Evolutionary conservation across 768 basidiomycete genomes (phyloP).

Genomic region (Mycena amicta): DNA sequence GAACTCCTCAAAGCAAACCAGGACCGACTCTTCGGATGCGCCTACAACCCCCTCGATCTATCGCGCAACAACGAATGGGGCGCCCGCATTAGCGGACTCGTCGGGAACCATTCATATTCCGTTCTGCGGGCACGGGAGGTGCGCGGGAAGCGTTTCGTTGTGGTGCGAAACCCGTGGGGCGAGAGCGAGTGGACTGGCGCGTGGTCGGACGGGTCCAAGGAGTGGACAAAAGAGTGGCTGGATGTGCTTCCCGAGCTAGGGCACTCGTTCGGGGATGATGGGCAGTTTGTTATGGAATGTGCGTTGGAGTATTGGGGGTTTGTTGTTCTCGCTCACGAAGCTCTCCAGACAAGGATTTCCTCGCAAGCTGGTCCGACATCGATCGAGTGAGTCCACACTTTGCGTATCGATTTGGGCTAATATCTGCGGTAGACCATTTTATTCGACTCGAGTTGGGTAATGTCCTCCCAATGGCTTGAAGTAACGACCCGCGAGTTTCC

Average conservation of each 20-base stretch:
- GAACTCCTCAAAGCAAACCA: constrained; percentile 49
- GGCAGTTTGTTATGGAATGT: constrained; percentile 62
- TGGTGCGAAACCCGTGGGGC: constrained; percentile 59
- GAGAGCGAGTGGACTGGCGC: constrained; percentile 51
- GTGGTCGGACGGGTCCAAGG: constrained; percentile 60
- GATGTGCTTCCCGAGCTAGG: constrained; percentile 41
- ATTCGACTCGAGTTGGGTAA: constrained; percentile 53
- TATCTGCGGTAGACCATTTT: constrained; percentile 34
- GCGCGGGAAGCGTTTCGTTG: constrained; percentile 52
- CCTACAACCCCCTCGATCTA: constrained; percentile 37
- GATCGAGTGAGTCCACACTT: constrained; percentile 32
- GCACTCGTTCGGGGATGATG: constrained; percentile 54
- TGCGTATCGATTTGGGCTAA: background rate
- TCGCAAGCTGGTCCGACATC: constrained; percentile 48
- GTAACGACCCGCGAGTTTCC: constrained; percentile 36
- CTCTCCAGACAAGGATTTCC: constrained; percentile 48
- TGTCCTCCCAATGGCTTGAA: constrained; percentile 55
- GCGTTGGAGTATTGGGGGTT: constrained; percentile 11
- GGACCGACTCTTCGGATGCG: constrained; percentile 54
- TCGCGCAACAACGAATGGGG: constrained; percentile 29
- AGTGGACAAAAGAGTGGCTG: constrained; percentile 59
- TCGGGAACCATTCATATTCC: constrained; percentile 50
- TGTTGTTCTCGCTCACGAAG: background rate
- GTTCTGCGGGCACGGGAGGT: constrained; percentile 51
- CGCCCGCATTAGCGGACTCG: constrained; percentile 39